Evolutionary conservation across 176 grass and related monocot genomes (phyloP).

Genomic region (Eleusine coracana): DNA sequence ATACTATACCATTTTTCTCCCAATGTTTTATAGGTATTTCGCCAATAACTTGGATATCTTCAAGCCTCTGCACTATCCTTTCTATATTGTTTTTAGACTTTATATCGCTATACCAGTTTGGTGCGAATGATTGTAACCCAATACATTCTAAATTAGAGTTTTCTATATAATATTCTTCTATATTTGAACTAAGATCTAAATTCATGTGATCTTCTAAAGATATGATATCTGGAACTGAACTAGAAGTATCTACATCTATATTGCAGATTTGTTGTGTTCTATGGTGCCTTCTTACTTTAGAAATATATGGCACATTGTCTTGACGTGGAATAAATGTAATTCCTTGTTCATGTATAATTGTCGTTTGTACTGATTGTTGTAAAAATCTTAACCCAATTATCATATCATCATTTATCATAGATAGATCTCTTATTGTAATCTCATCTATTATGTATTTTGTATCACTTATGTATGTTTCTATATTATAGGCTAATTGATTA

Average conservation of each 20-base stretch:
- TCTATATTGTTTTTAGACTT: not conserved
- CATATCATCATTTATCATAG: too few species aligned
- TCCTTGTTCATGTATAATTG: too few species aligned
- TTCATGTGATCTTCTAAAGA: not conserved
- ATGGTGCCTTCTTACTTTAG: not conserved
- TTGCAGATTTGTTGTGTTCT: not conserved
- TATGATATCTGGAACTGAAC: too few species aligned
- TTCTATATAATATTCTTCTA: not conserved
- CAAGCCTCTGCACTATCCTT: not conserved
- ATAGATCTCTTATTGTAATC: too few species aligned
- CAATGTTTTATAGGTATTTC: not conserved
- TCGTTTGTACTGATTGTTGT: too few species aligned
- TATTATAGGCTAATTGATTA: too few species aligned
- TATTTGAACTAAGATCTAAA: not conserved
- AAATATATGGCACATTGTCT: not conserved
- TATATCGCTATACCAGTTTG: not conserved
- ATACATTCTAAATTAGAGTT: not conserved
- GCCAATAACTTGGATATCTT: not conserved
- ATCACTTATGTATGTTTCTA: too few species aligned
- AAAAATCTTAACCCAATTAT: too few species aligned
- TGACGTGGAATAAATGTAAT: too few species aligned
- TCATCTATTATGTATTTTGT: too few species aligned
- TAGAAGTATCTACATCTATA: not conserved
- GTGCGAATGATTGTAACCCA: not conserved
- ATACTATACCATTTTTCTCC: too few species aligned